Base-by-base conservation (phyloP, 257 asterid species). In the Salvia miltiorrhiza region DNA sequence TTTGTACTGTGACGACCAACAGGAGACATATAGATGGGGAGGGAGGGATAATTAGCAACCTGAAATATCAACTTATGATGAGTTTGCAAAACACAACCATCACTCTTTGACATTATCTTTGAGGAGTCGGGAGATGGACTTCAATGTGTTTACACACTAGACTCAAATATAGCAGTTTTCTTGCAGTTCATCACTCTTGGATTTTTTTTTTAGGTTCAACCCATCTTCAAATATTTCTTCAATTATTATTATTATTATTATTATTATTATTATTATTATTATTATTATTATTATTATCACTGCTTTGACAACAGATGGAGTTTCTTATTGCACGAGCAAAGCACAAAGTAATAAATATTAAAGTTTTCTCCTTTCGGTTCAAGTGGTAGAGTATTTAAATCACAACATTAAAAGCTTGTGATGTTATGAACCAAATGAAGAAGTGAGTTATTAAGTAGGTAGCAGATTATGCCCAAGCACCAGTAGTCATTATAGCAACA, bases 391-490 rank as follows among this genome's bases (percentile, higher is more conserved):
- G 43, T 24, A 14, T 8, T 24, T 44, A 24, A 19, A 61, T 60
- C 32, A 39, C 11, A 67, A 26, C 61, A 55, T 55, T 55, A 28
- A 55, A 26, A 13, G 52, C 50, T 32, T 21, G 53, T 32, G 39
- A 48, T 47, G 69, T 11, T 57, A 10, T 44, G 33, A 69, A 56
- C 26, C 28, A 44, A 69, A 69, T 57, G 67, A 55, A 44, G 60
- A 45, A 53, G 30, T 67, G 63, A 52, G 52, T 54, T 54, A 24
- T 21, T 23, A 23, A 53, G 59, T 50, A 10, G 30, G 57, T 53
- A 9, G 24, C 24, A 53, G 63, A 56, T 56, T n/a, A 57, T 23
- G 1, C 24, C 13, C 45, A 57, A 32, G 64, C 55, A 54, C 23
- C 21, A 60, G 41, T 60, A 9, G 43, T 47, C 19, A 43, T 58